Conservation (phyloP, 164 flowering plant genomes). For the Chimonanthus salicifolius region DNA sequence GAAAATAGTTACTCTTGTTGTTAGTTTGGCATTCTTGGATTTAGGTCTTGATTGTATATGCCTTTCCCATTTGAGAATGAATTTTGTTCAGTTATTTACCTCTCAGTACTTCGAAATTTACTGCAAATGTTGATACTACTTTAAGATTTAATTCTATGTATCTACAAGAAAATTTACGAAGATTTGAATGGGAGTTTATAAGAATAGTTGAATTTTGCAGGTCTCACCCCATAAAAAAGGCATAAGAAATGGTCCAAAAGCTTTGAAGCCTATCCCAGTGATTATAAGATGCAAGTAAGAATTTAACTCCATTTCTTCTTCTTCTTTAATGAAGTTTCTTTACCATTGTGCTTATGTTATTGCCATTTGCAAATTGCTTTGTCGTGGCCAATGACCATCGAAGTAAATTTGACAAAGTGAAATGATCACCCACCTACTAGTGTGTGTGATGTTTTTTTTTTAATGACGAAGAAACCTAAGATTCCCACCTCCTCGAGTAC, state of each 20-base stretch:
- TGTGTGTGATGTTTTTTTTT: too few species aligned
- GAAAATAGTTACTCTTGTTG: too few species aligned
- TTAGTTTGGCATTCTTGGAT: too few species aligned
- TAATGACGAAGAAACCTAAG: too few species aligned
- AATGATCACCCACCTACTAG: too few species aligned
- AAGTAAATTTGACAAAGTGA: neutral
- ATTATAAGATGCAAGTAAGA: constrained; percentile 83
- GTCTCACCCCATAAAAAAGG: constrained; percentile 64
- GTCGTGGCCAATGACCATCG: neutral
- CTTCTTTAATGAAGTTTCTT: neutral
- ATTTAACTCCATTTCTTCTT: neutral
- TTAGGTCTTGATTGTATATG: too few species aligned
- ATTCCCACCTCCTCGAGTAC: too few species aligned
- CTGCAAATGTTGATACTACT: neutral
- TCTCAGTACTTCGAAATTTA: too few species aligned
- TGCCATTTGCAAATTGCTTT: too few species aligned
- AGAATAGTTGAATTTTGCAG: constrained; percentile 30
- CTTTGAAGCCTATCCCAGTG: constrained; percentile 81
- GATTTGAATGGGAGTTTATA: neutral
- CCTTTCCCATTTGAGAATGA: too few species aligned
- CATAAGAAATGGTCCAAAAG: constrained; percentile 89
- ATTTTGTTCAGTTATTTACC: too few species aligned
- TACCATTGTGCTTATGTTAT: neutral
- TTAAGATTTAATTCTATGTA: neutral
- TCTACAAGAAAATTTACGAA: neutral